Percentiles rank a stretch among this genome's conserved stretches.
Conservation (phyloP, 2,329 filamentous ascomycete species). For the Didymella lethalis region DNA sequence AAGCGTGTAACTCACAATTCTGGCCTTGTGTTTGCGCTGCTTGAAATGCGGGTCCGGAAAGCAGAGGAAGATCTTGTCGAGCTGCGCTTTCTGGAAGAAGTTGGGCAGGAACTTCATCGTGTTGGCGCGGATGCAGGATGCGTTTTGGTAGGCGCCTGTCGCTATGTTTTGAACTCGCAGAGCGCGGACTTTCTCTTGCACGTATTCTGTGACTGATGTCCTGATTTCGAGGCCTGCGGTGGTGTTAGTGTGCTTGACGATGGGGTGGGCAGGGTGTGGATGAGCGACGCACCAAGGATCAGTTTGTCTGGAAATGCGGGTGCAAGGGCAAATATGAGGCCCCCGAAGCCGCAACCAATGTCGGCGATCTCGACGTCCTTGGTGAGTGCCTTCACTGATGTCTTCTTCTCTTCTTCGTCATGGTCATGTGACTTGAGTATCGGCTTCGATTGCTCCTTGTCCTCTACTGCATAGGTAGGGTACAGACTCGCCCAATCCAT, state of each 20-base stretch:
- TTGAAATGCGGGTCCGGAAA: slow-evolving; percentile 99
- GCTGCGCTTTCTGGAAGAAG: slow-evolving; percentile 83
- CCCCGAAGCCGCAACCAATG: slow-evolving; percentile 96
- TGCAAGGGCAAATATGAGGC: slow-evolving; percentile 83
- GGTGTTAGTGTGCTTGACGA: neutral
- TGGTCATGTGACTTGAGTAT: slow-evolving; percentile 40
- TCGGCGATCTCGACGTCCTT: slow-evolving; percentile 90
- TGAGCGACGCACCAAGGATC: slow-evolving; percentile 72
- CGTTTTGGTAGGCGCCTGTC: slow-evolving; percentile 75
- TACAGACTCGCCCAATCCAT: slow-evolving; percentile 95
- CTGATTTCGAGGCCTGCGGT: slow-evolving; percentile 88
- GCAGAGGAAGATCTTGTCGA: slow-evolving; percentile 94
- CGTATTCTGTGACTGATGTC: slow-evolving; percentile 86
- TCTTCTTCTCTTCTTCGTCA: slow-evolving; percentile 33
- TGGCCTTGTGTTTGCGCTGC: slow-evolving; percentile 92
- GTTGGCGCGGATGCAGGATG: slow-evolving; percentile 88
- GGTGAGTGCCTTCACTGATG: slow-evolving; percentile 51
- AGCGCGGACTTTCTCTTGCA: slow-evolving; percentile 85
- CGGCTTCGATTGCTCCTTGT: neutral
- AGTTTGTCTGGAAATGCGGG: slow-evolving; percentile 82
- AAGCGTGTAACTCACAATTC: slow-evolving; percentile 88
- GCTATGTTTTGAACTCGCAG: slow-evolving; percentile 71
- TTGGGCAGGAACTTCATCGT: slow-evolving; percentile 99
- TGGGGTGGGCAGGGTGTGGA: neutral
- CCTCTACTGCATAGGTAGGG: slow-evolving; percentile 67